Base-by-base conservation (phyloP, 2,329 filamentous ascomycete species). In the Penicillium janthinellum region DNA sequence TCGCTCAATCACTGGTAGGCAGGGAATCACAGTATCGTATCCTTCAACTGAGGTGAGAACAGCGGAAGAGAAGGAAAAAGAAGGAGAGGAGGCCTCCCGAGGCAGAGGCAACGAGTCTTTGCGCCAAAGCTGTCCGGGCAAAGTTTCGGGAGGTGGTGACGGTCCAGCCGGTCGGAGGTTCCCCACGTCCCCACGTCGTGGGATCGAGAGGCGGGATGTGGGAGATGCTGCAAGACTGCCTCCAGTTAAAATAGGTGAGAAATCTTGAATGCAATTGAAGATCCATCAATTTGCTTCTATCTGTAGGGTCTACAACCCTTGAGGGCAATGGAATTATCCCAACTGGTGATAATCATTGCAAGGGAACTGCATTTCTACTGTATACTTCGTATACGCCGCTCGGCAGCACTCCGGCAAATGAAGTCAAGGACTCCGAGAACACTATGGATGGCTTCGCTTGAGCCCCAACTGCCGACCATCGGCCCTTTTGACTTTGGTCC, bases 101-200 rank as follows among this genome's bases (percentile, higher is more conserved):
- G 39, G 42, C 28, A 34, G 31, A 38, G 38, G 28, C 14, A 25
- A 22, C 15, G 25, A 45, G n/a, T 39, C 34, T 25, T 25, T 25
- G 22, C 44, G 20, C 44, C 15, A 47, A 47, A 47, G 25, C 20
- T 34, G 45, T 39, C 45, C 37, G 54, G 51, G 54, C 54, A 28
- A 25, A 37, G 25, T 34, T 15, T 54, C 56, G 50, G 50, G 50
- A 35, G 50, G 34, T 38, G 20, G 20, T 34, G 35, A 45, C 17
- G 41, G 41, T 28, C 28, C 10, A 17, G 31, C 41, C 39, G 50
- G 49, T 53, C 49, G 22, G 37, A 41, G 49, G 20, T 62, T 62
- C 63, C 60, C 63, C 63, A 64, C 63, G 51, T 60, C 63, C 56
- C 63, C 63, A 64, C 63, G 48, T 56, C 38, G 38, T 34, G 28